Evolutionary conservation across 2,329 filamentous ascomycete species (phyloP).

Genomic region (Diaporthe caulivora): DNA sequence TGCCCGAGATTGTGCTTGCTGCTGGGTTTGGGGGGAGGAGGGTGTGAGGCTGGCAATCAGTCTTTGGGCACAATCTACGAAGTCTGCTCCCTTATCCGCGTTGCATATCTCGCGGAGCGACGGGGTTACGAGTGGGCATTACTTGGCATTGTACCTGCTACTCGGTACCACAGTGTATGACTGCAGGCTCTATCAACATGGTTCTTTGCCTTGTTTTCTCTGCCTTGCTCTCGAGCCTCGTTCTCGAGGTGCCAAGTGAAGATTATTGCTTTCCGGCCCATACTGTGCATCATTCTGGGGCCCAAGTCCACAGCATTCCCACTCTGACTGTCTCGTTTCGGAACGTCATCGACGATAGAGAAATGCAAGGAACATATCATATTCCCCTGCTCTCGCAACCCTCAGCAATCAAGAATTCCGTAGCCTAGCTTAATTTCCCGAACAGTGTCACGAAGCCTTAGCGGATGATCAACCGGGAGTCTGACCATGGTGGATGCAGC

Average conservation of each 20-base stretch:
- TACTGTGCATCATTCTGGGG: neutral
- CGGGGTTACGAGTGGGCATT: neutral
- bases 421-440: constrained; percentile 15
- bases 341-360: neutral
- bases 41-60: neutral
- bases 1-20: constrained; percentile 32
- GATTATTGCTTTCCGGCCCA: neutral
- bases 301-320: neutral
- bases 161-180: neutral
- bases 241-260: neutral
- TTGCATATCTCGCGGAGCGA: neutral
- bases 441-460: constrained; percentile 6
- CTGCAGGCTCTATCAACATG: neutral
- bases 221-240: neutral
- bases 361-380: constrained; percentile 5
- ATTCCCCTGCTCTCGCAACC: neutral
- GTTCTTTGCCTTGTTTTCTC: neutral
- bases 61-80: neutral
- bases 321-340: neutral
- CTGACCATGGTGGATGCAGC: constrained; percentile 10
- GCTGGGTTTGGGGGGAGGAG: constrained; percentile 35
- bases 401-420: constrained; percentile 14
- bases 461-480: constrained; percentile 8
- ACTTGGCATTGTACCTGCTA: neutral
- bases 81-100: neutral